Conservation (phyloP, 2,329 filamentous ascomycete species). For the Blastomyces silverae region DNA sequence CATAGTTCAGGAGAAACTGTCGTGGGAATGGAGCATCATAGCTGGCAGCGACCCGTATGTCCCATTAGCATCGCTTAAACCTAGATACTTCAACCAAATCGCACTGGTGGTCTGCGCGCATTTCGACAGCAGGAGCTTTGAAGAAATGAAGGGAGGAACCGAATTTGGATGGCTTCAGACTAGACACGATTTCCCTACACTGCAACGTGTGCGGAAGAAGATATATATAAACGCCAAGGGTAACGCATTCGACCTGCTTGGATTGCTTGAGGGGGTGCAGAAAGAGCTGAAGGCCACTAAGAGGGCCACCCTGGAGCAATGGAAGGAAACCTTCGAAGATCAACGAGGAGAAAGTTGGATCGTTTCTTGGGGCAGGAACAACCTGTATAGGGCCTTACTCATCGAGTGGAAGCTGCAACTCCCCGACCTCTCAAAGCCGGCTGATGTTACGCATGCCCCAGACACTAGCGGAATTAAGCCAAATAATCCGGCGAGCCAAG, state of each 20-base stretch:
- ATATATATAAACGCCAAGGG: not conserved
- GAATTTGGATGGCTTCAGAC: not conserved
- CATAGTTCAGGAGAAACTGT: conserved; percentile 8
- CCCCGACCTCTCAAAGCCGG: not conserved
- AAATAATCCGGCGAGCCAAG: not conserved
- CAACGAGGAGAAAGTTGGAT: not conserved
- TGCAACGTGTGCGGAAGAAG: not conserved
- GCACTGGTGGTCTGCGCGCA: not conserved
- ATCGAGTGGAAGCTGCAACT: conserved; percentile 12
- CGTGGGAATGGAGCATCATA: conserved; percentile 11
- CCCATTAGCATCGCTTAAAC: conserved; percentile 3
- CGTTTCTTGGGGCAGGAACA: conserved; percentile 6
- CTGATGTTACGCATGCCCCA: not conserved
- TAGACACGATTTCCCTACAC: not conserved
- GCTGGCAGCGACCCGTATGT: not conserved
- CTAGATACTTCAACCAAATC: conserved; percentile 6
- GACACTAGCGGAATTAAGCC: not conserved
- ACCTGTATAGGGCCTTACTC: conserved; percentile 11
- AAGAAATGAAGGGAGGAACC: not conserved
- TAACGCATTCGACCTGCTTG: conserved; percentile 5
- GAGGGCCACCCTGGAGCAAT: not conserved
- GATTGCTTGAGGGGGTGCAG: conserved; percentile 12
- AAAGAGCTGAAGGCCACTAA: not conserved
- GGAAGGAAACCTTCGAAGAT: not conserved
- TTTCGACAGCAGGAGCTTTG: not conserved